These are phyloP conservation scores for Grosmannia penicillata DNA, from an alignment of 2,329 filamentous ascomycete species.

Conservation along the genomic window DNA sequence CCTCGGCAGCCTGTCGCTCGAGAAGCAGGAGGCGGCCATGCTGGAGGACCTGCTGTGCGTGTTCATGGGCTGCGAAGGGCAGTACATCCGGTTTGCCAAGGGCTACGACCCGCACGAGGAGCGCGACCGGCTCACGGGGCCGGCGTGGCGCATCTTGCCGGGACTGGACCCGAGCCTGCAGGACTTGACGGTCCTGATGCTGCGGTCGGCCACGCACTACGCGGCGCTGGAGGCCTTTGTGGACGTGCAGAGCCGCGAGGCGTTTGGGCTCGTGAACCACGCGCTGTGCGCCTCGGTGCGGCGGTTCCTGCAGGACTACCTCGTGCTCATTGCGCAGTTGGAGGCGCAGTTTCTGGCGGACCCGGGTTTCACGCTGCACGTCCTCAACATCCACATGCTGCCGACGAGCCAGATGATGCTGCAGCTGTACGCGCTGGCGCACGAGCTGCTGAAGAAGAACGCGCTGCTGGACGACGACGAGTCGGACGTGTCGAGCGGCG, in stretches of 20 bases:
- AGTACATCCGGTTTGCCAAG: constrained; percentile 79
- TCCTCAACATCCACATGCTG: constrained; percentile 82
- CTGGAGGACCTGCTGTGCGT: constrained; percentile 86
- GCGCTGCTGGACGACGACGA: constrained; percentile 68
- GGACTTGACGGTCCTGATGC: constrained; percentile 75
- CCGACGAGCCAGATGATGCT: constrained; percentile 83
- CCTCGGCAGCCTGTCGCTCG: constrained; percentile 56
- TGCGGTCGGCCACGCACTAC: constrained; percentile 91
- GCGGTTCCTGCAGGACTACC: constrained; percentile 81
- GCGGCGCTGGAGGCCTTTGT: constrained; percentile 83
- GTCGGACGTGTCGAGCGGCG: constrained; percentile 51
- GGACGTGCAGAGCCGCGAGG: constrained; percentile 82
- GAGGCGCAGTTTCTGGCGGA: constrained; percentile 89
- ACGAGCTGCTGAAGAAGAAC: constrained; percentile 79
- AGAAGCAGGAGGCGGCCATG: constrained; percentile 73
- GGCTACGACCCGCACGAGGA: constrained; percentile 74
- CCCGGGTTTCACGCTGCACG: constrained; percentile 77
- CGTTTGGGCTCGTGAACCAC: constrained; percentile 91
- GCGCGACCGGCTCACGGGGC: constrained; percentile 73
- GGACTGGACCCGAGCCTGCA: constrained; percentile 84
- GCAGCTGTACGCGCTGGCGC: constrained; percentile 75
- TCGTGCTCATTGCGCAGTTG: constrained; percentile 82
- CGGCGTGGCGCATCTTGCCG: constrained; percentile 61
- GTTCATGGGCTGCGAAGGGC: constrained; percentile 97
- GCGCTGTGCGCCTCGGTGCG: constrained; percentile 90